Evolutionary conservation across 176 grass and related monocot species (phyloP).

Genomic region (Triticum dicoccoides): DNA sequence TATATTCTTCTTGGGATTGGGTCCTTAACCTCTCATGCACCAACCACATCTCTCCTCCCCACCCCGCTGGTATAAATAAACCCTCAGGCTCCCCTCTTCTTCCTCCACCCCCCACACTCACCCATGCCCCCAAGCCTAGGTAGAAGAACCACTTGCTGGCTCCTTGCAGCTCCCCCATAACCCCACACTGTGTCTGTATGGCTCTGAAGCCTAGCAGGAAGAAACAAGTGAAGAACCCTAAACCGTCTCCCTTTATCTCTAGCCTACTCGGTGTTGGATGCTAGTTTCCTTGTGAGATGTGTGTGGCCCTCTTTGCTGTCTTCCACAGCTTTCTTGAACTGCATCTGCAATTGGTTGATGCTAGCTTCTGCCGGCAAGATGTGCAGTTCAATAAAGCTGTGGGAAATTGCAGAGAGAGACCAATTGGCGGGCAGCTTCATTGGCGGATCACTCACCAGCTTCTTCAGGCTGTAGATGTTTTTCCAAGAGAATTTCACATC

Average conservation of each 20-base stretch:
- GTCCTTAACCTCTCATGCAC: constrained; percentile 53
- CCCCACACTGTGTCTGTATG: no score
- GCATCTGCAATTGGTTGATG: constrained; percentile 32
- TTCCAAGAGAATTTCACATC: background rate
- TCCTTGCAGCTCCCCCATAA: background rate
- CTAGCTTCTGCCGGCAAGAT: constrained; percentile 9
- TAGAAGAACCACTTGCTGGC: background rate
- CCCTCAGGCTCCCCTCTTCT: constrained; percentile 23
- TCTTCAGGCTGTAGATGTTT: background rate
- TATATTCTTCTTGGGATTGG: constrained; percentile 99
- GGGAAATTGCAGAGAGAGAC: constrained; percentile 79
- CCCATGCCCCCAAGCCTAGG: background rate
- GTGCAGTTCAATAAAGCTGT: constrained; percentile 96
- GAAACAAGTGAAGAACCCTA: background rate
- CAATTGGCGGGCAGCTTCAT: constrained; percentile 17
- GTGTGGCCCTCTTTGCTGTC: constrained; percentile 79
- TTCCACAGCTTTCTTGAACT: constrained; percentile 99
- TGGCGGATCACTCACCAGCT: background rate
- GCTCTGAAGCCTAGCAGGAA: background rate
- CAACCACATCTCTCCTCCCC: constrained; percentile 23
- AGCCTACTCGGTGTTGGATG: background rate
- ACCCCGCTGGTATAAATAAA: constrained; percentile 56
- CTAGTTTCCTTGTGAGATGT: background rate
- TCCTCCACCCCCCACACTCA: constrained; percentile 10
- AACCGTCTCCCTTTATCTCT: background rate